Base-by-base conservation (phyloP, 192 early-diverging fungal species). In the Umbelopsis ramanniana region DNA sequence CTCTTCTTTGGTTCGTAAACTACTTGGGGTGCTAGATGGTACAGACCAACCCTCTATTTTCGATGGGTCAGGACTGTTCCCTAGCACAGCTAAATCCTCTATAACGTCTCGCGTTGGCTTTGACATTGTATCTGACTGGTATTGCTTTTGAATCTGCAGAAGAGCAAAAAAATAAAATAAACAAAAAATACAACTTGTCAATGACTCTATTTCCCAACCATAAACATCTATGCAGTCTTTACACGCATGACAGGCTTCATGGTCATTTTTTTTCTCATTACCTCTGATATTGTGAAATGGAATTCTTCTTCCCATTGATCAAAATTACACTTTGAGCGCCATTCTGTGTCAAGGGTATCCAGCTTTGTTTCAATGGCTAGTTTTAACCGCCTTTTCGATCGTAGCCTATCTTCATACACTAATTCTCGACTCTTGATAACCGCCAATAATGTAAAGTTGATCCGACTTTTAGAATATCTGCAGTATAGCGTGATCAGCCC, bases 221-320 rank as follows among this genome's bases (percentile, higher is more conserved):
- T 55, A 23, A 55, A 55, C 53, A 60, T 17, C 10, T 37, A 69
- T 29, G 67, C 26, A 21, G 15, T 17, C n/a, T 45, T 40, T 14
- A 23, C 19, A 52, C 12, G 29, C 40, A 38, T 40, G 26, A 35
- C 35, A 7, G 12, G 29, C n/a, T 17, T 54, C 6, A 12, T 68
- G 22, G 55, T 43, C 40, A 43, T 7, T 43, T 43, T 43, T 43
- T 43, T 43, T 43, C 11, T 43, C 11, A 7, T 68, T 71, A 78
- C 76, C 73, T 74, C 68, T 6, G 66, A 37, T 71, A 76, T 72
- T 15, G 35, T 69, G 45, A 75, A 57, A 19, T 66, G 43, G 37
- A 68, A 83, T 53, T 73, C 68, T 11, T 78, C 76, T 68, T 77
- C 71, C 72, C 79, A 80, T 48, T 73, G 71, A n/a, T 24, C 17